These are phyloP conservation scores for Aspergillus steynii DNA, from an alignment of 495 filamentous ascomycete genomes.

Conservation along the genomic window DNA sequence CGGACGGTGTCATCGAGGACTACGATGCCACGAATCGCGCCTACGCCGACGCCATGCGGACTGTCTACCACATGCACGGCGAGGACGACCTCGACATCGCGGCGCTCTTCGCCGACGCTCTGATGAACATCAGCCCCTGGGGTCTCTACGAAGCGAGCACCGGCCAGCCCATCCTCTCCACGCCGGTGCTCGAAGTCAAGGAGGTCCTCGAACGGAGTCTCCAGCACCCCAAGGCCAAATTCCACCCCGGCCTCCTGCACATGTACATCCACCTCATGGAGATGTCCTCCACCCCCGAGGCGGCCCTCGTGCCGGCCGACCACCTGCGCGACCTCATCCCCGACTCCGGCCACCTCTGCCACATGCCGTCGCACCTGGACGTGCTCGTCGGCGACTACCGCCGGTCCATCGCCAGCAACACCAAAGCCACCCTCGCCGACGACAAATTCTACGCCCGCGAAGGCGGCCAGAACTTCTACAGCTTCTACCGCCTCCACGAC, in stretches of 20 bases:
- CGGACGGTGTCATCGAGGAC: constrained; percentile 28
- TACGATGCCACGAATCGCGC: constrained; percentile 46
- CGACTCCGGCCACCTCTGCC: constrained; percentile 61
- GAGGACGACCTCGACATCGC: constrained; percentile 55
- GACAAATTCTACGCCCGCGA: constrained; percentile 50
- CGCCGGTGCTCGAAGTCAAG: constrained; percentile 55
- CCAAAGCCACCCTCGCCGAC: constrained; percentile 54
- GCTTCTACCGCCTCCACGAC: constrained; percentile 63
- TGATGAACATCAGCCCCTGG: constrained; percentile 68
- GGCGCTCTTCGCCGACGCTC: constrained; percentile 59
- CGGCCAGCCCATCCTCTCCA: constrained; percentile 50
- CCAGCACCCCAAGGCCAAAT: constrained; percentile 31
- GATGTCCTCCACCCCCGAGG: constrained; percentile 61
- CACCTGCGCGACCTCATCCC: constrained; percentile 58
- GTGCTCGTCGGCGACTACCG: constrained; percentile 63
- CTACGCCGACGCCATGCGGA: constrained; percentile 60
- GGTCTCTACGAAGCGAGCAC: constrained; percentile 58
- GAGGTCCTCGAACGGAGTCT: constrained; percentile 53
- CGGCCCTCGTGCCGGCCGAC: constrained; percentile 54
- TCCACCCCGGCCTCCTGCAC: constrained; percentile 61
- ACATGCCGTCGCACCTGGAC: constrained; percentile 70
- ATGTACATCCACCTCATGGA: constrained; percentile 71
- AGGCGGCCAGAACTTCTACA: constrained; percentile 60
- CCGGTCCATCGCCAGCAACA: constrained; percentile 56
- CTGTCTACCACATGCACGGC: constrained; percentile 47